Base-by-base conservation (phyloP, 805 yeast genomes). In the Candida ovalis region DNA sequence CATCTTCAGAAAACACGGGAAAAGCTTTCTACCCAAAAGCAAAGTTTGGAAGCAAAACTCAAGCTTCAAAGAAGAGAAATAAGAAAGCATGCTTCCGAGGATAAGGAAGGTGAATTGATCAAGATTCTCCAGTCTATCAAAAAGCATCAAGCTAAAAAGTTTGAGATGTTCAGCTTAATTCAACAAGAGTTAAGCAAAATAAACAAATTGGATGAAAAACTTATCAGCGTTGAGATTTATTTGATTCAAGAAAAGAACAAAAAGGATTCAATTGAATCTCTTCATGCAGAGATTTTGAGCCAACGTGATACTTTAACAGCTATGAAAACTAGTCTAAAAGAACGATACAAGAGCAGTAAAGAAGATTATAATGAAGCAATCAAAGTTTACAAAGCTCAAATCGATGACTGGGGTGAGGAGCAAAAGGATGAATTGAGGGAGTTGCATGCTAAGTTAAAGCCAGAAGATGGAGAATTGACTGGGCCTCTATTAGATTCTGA, bases 391-490 rank as follows among this genome's bases (percentile, higher is more conserved):
- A 61, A 63, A 5, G 59, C 54, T 10, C 68, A 72, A 10, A 64
- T 71, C 19, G 58, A 50, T 10, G 63, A 66, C 22, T 71, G 72
- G 38, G 65, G 68, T 22, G 70, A 69, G 44, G 71, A 71, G 44
- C 73, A 70, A 45, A 70, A 68, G 28, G 63, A 72, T 8, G 72
- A 67, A 22, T 71, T 78, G 8, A 71, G 71, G 10, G 62, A 68
- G 55, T 51, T 71, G 62, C 59, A 58, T 13, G 51, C 55, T 7
- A 48, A 53, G 4, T 72, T 77, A 52, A 61, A 66, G n/a, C 35
- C 35, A 40, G 66, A 63, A 0, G 61, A 60, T 12, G 64, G 57
- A 3, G 53, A 52, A 10, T 63, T 76, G 38, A 68, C 71, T 5
- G 76, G 72, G 48, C 59, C 53, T 22, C 60, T 59, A 15, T 56